A percentile compares a stretch with the other conserved stretches of the same genome.
Conservation (phyloP, 2,329 filamentous ascomycete genomes). For the Colletotrichum eremochloae region DNA sequence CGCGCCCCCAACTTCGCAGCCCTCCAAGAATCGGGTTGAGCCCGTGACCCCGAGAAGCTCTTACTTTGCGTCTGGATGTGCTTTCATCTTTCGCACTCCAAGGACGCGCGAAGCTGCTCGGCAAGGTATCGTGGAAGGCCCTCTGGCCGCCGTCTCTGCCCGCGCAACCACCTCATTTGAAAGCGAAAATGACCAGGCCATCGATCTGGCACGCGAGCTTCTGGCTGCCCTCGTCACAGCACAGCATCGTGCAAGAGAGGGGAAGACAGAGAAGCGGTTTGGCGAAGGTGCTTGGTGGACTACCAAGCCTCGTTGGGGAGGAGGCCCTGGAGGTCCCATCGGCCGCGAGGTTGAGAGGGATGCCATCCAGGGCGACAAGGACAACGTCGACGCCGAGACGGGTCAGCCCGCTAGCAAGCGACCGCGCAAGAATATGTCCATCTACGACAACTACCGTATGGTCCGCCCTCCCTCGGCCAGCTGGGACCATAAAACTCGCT, state of each 20-base stretch:
- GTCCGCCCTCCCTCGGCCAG: slow-evolving; percentile 68
- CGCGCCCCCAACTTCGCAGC: slow-evolving; percentile 47
- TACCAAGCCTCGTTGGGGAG: slow-evolving; percentile 71
- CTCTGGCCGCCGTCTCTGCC: slow-evolving; percentile 71
- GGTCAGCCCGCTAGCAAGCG: slow-evolving; percentile 57
- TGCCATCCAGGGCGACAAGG: slow-evolving; percentile 61
- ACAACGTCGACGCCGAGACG: slow-evolving; percentile 48
- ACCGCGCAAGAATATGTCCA: slow-evolving; percentile 66
- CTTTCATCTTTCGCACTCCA: slow-evolving; percentile 72
- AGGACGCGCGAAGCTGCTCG: slow-evolving; percentile 71
- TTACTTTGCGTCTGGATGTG: slow-evolving; percentile 70
- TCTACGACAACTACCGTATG: slow-evolving; percentile 76
- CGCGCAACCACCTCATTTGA: slow-evolving; percentile 68
- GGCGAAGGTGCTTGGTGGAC: slow-evolving; percentile 75
- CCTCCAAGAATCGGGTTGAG: slow-evolving; percentile 21
- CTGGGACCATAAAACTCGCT: slow-evolving; percentile 73
- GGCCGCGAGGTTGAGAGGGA: slow-evolving; percentile 70
- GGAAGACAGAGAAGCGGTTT: slow-evolving; percentile 67
- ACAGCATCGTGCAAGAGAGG: slow-evolving; percentile 72
- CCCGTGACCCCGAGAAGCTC: slow-evolving; percentile 56
- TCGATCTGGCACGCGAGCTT: slow-evolving; percentile 73
- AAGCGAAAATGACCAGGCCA: slow-evolving; percentile 67
- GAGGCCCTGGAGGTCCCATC: slow-evolving; percentile 72
- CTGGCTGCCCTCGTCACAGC: slow-evolving; percentile 72
- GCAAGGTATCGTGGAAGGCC: slow-evolving; percentile 71